These are phyloP conservation scores for Geum urbanum DNA, from an alignment of 306 rosid species.

Conservation along the genomic window DNA sequence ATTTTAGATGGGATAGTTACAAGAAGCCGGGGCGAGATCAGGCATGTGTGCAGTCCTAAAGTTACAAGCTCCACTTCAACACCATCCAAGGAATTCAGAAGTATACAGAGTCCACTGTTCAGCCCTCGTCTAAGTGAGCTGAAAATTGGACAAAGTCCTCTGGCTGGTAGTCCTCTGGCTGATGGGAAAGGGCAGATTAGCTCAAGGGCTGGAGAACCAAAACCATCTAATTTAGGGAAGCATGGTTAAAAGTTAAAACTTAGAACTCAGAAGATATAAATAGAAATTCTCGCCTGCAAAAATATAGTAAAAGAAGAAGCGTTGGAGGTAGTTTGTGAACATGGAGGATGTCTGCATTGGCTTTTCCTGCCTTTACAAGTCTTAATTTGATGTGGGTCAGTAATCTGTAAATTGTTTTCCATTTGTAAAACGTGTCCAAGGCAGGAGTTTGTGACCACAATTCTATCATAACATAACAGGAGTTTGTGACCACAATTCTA, in stretches of 20 bases:
- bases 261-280: background rate
- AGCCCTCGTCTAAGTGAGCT: conserved; percentile 28
- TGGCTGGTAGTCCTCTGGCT: conserved; percentile 34
- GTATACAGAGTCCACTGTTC: conserved; percentile 31
- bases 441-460: background rate
- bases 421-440: conserved; percentile 11
- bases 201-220: conserved; percentile 38
- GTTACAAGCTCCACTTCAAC: conserved; percentile 34
- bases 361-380: background rate
- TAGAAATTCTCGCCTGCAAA: conserved; percentile 7
- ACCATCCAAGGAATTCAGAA: conserved; percentile 31
- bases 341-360: conserved; percentile 14
- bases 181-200: conserved; percentile 38
- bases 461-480: conserved; percentile 5
- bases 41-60: conserved; percentile 49
- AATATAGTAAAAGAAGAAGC: background rate
- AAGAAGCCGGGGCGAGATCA: conserved; percentile 64
- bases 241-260: conserved; percentile 26
- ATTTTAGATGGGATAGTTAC: conserved; percentile 53
- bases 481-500: background rate
- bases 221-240: conserved; percentile 40
- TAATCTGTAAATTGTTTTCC: conserved; percentile 8
- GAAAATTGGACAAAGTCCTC: conserved; percentile 27
- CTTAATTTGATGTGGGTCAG: background rate
- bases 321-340: background rate